A percentile compares a stretch with the other conserved stretches of the same genome.
Conservation (phyloP, 1,284 basidiomycete species). For the Xerocomus tenax region DNA sequence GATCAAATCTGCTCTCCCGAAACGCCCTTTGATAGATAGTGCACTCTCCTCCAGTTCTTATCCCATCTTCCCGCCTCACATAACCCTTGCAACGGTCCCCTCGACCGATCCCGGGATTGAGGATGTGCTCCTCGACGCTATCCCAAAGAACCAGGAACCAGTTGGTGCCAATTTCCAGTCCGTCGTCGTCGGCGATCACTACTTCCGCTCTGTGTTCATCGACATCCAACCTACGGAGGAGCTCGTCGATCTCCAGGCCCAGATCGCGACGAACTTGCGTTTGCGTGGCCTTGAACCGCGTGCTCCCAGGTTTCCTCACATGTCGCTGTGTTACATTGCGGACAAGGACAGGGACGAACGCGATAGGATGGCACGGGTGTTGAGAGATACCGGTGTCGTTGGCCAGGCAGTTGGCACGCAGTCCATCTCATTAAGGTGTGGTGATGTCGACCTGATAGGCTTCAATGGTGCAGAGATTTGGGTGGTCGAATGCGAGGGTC, state of each 20-base stretch:
- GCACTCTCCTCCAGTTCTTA: slow-evolving; percentile 34
- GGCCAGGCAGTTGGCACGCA: slow-evolving; percentile 20
- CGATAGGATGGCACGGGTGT: slow-evolving; percentile 25
- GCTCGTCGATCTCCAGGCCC: slow-evolving; percentile 42
- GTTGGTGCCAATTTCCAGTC: slow-evolving; percentile 39
- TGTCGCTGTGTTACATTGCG: slow-evolving; percentile 63
- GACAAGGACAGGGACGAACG: slow-evolving; percentile 46
- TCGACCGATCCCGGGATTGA: slow-evolving; percentile 9
- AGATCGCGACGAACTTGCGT: slow-evolving; percentile 38
- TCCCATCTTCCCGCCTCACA: slow-evolving; percentile 55
- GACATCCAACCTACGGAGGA: slow-evolving; percentile 39
- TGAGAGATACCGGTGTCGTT: slow-evolving; percentile 34
- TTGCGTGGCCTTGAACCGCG: slow-evolving; percentile 30
- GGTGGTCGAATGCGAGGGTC: slow-evolving; percentile 55
- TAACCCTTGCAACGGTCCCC: slow-evolving; percentile 55
- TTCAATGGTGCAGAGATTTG: slow-evolving; percentile 53
- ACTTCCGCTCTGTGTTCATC: slow-evolving; percentile 63
- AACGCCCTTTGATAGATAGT: slow-evolving; percentile 15
- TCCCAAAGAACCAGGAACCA: slow-evolving; percentile 32
- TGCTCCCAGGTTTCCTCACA: slow-evolving; percentile 55
- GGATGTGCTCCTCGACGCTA: slow-evolving; percentile 33
- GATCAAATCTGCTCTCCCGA: slow-evolving; percentile 42
- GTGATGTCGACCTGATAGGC: slow-evolving; percentile 34
- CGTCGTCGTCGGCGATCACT: slow-evolving; percentile 49
- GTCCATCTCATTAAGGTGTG: slow-evolving; percentile 29